Base-by-base conservation (phyloP, 192 early-diverging fungal species). In the Umbelopsis vinacea region DNA sequence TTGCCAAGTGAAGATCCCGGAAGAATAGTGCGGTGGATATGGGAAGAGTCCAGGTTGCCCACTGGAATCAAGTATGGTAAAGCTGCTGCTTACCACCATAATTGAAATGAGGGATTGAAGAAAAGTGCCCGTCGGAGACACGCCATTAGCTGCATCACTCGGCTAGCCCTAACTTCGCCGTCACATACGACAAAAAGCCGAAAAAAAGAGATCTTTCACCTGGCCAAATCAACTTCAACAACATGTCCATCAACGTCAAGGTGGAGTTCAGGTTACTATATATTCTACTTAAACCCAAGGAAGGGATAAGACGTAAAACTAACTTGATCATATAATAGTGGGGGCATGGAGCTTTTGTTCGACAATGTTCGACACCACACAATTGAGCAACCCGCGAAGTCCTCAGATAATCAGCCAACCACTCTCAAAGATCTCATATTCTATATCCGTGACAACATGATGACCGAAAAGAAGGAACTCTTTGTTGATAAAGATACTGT, bases 301-400 rank as follows among this genome's bases (percentile, higher is more conserved):
- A 43, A 43, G 40, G 40, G 40, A 43, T 1, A 43, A 6, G 6
- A 43, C 40, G 6, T 29, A 3, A 43, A 12, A 43, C 40, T 43
- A 43, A 43, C 40, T 11, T 43, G 40, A 7, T 43, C 40, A 12
- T 46, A 48, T n/a, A 46, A 53, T 71, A 90, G 91, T 76, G 95
- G 96, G 21, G 97, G 97, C 11, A 90, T 98, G 88, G 97, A 99
- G 81, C 82, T 95, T 45, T 80, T 98, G 54, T 96, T 99, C 70
- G 84, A 92, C 75, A 89, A 93, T 79, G 78, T 90, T 55, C 89
- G 87, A 72, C 75, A 84, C 26, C 82, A 87, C 46, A 81, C 70
- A 7, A 71, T 89, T 26, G 75, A 76, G 14, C 72, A 89, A 37
- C 88, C 91, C 24, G 77, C 82, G 47, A 48, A 72, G 19, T 66